Base-by-base conservation (phyloP, 306 rosid genomes). In the Elaeagnus macrophylla region DNA sequence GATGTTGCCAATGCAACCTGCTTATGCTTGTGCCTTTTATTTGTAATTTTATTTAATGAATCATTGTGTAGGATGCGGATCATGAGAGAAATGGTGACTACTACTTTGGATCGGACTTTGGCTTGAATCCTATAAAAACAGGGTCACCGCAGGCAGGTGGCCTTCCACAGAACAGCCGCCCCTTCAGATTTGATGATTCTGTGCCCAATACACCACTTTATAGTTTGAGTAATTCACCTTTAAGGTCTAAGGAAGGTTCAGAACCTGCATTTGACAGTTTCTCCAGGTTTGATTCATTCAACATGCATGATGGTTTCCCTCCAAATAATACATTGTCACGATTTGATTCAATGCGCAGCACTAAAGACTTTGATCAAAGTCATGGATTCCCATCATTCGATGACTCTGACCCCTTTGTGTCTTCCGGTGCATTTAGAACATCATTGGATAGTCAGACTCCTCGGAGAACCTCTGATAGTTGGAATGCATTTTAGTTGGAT, bases 191-290 rank as follows among this genome's bases (percentile, higher is more conserved):
- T 54, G 99, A 93, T 7, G 95, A 93, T 62, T 93, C 96, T 37
- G 96, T 88, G 72, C 99, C 95, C 8, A 93, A 81, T 79, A 88
- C 99, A 10, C 99, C 96, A 17, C 86, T 86, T 53, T 76, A 71
- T 81, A 83, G 71, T 71, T 76, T 84, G 41, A 75, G 86, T 52
- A 78, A 57, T 60, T 84, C 96, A 25, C 88, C 95, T 0, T 77
- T 75, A 37, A 76, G 58, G 61, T 82, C 75, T 64, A 82, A 67
- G 39, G 94, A 90, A 42, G 71, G 82, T 59, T 73, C 73, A 41
- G 96, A 74, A 53, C 72, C 80, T 41, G 68, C 84, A 59, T 88
- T 93, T 57, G 96, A 93, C 77, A 81, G 25, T 69, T 77, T 85
- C 65, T 81, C 95, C 5, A 72, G 95, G 72, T 87, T 77, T 36